phyloP scores from a whole-genome alignment of 1,139 yeast species.

The Magnusiomyces paraingens region DNA sequence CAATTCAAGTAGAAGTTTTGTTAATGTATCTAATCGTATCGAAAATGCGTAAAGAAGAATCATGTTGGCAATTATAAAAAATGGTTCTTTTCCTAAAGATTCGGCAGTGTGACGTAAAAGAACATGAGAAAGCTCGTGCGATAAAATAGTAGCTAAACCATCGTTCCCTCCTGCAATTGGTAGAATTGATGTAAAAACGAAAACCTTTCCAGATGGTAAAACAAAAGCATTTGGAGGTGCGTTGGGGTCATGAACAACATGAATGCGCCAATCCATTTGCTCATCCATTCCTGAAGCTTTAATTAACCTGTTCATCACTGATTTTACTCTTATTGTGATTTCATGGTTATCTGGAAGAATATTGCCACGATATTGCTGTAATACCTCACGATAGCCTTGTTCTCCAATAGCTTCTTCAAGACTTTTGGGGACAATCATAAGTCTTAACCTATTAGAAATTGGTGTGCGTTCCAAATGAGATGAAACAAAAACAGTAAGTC shows the following conservation, averaged over 20 bases:
- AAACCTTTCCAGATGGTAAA: slow-evolving; percentile 91
- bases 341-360: slow-evolving; percentile 39
- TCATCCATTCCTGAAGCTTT: slow-evolving; percentile 33
- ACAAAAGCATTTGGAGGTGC: slow-evolving; percentile 93
- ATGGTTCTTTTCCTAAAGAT: slow-evolving; percentile 43
- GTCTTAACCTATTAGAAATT: slow-evolving; percentile 63
- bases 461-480: slow-evolving; percentile 77
- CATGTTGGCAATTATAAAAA: slow-evolving; percentile 47
- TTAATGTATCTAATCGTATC: slow-evolving; percentile 38
- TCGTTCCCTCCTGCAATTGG: slow-evolving; percentile 77
- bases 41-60: slow-evolving; percentile 39
- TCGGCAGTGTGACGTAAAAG: slow-evolving; percentile 90
- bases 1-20: slow-evolving; percentile 57
- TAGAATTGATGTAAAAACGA: slow-evolving; percentile 73
- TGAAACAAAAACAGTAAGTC: slow-evolving; percentile 6
- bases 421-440: slow-evolving; percentile 66
- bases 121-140: slow-evolving; percentile 93
- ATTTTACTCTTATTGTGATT: slow-evolving; percentile 45
- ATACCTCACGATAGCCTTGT: slow-evolving; percentile 54
- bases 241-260: slow-evolving; percentile 64
- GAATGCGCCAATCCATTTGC: slow-evolving; percentile 67
- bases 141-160: slow-evolving; percentile 86
- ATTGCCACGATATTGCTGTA: slow-evolving; percentile 33
- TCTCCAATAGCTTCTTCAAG: slow-evolving; percentile 65
- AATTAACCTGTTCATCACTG: slow-evolving; percentile 58